A percentile compares a stretch with the other conserved stretches of the same genome.
Evolutionary conservation across 805 yeast species (phyloP).

Genomic region (Zygosaccharomyces lentus): DNA sequence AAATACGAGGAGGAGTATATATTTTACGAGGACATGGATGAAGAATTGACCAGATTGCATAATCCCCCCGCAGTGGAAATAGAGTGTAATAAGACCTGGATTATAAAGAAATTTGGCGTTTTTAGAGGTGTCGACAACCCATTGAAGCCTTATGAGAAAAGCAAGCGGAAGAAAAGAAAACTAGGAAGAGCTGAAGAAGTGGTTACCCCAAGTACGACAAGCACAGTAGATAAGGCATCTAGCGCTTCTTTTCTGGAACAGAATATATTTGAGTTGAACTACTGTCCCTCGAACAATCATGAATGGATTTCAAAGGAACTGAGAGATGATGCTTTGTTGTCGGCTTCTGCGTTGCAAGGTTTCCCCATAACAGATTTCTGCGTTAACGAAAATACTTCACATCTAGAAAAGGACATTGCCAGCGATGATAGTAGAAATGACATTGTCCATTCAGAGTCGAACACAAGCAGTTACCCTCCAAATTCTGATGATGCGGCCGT

Average conservation of each 20-base stretch:
- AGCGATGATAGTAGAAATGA: not conserved
- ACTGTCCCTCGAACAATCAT: conserved; percentile 36
- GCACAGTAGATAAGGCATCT: not conserved
- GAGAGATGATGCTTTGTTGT: conserved; percentile 64
- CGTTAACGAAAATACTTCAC: not conserved
- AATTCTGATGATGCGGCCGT: conserved; percentile 6
- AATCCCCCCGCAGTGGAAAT: conserved; percentile 42
- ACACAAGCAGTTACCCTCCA: not conserved
- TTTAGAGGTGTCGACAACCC: conserved; percentile 46
- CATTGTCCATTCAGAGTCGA: not conserved
- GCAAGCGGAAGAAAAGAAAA: conserved; percentile 3
- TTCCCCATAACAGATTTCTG: conserved; percentile 12
- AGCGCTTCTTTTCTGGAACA: conserved; percentile 4
- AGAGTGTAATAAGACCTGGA: conserved; percentile 44
- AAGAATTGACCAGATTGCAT: conserved; percentile 49
- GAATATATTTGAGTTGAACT: conserved; percentile 10
- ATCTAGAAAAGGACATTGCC: not conserved
- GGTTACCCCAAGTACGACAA: not conserved
- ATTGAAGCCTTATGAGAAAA: conserved; percentile 21
- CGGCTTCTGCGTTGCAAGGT: conserved; percentile 60
- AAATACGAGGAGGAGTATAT: conserved; percentile 62
- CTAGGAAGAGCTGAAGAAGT: not conserved
- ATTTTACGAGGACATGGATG: conserved; percentile 81
- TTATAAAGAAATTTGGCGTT: conserved; percentile 80
- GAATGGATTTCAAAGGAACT: conserved; percentile 71